Evolutionary conservation across 148 eudicot genomes (phyloP).

Genomic region (Cornus suecica): DNA sequence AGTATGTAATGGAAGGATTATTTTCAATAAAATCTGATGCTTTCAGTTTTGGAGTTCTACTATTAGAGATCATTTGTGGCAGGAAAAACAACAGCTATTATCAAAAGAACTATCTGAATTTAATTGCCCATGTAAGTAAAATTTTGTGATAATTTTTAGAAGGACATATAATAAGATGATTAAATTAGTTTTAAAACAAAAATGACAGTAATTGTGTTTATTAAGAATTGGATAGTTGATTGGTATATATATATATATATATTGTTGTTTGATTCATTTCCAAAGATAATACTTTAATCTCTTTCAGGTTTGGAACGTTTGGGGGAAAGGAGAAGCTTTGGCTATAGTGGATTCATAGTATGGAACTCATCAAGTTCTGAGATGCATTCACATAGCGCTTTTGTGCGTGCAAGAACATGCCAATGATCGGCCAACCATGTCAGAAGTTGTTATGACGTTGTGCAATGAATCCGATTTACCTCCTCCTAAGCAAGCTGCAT

Average conservation of each 20-base stretch:
- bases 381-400: constrained; percentile 42
- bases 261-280: too few relatives aligned
- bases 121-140: constrained; percentile 58
- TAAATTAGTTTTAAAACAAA: too few relatives aligned
- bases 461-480: constrained; percentile 36
- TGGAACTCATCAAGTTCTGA: constrained; percentile 22
- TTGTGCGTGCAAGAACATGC: constrained; percentile 54
- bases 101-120: constrained; percentile 36
- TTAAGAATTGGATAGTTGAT: background rate
- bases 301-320: constrained; percentile 47
- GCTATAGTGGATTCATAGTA: constrained; percentile 26
- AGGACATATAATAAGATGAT: background rate
- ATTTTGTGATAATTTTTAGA: background rate
- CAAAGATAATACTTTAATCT: background rate
- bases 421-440: constrained; percentile 44
- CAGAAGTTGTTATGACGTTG: constrained; percentile 43
- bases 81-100: constrained; percentile 42
- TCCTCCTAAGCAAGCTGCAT: constrained; percentile 47
- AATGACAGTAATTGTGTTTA: too few relatives aligned
- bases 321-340: constrained; percentile 33
- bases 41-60: constrained; percentile 53
- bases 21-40: constrained; percentile 54
- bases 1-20: constrained; percentile 51
- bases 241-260: too few relatives aligned
- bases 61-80: constrained; percentile 50